Base-by-base conservation (phyloP, 2,329 filamentous ascomycete genomes). In the Talaromyces sp. region DNA sequence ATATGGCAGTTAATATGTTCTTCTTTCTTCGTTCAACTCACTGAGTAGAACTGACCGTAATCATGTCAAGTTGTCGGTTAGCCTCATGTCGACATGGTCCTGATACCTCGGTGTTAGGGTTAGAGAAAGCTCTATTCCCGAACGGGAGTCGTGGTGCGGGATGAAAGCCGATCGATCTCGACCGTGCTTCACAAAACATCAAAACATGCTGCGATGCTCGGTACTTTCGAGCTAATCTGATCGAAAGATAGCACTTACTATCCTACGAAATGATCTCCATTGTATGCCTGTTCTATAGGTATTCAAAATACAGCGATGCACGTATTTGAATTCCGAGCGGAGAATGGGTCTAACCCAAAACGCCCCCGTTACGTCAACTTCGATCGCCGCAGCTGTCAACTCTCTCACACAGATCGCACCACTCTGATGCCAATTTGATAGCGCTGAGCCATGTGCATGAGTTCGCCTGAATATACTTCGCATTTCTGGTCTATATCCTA, bases 341-440 rank as follows among this genome's bases (percentile, higher is more conserved):
- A 53, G 31, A 31, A 36, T 34, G 17, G 17, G 29, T 34, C 51
- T 34, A 58, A 34, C 22, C 54, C 54, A 29, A 51, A 56, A 13
- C 36, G 36, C 56, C 56, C 38, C 22, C 22, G 56, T 59, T 59
- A 61, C 59, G 59, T 61, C 59, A 61, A 51, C 17, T 34, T 45
- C 56, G 56, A 59, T 59, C 56, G 36, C 36, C 36, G 56, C 49
- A 31, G 13, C 49, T 19, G 15, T 27, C 19, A 27, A 29, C 2
- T 29, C 6, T 60, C 10, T 7, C 34, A 19, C n/a, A 17, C 54
- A 17, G 34, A 47, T 60, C 36, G 58, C 29, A 36, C 27, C 15
- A n/a, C 49, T 34, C 15, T 53, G 10, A 11, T 17, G 17, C 13
- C 51, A 19, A 19, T 6, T 54, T 36, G 31, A 56, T 29, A n/a